Conservation (phyloP, 495 filamentous ascomycete genomes). For the Hyaloscypha bicolor region DNA sequence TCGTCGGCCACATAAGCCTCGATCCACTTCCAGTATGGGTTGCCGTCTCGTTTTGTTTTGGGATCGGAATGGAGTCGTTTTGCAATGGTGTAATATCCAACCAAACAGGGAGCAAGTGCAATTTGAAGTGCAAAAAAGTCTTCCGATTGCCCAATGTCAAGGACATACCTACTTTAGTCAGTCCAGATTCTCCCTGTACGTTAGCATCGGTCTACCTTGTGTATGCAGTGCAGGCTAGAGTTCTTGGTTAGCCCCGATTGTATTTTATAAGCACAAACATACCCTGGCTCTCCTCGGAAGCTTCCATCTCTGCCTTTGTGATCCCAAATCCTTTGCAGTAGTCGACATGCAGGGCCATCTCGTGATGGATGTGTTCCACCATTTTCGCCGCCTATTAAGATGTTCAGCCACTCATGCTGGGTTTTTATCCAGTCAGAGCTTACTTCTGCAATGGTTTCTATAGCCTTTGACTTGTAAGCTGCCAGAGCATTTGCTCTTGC, state of each 20-base stretch:
- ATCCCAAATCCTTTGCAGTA: slow-evolving; percentile 83
- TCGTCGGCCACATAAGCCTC: slow-evolving; percentile 81
- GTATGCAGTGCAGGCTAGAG: slow-evolving; percentile 69
- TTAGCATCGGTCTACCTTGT: slow-evolving; percentile 44
- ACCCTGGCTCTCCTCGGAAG: slow-evolving; percentile 74
- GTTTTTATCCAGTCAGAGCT: slow-evolving; percentile 19
- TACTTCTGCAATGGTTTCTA: slow-evolving; percentile 71
- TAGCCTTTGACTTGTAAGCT: slow-evolving; percentile 75
- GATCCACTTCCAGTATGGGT: slow-evolving; percentile 90
- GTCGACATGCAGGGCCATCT: slow-evolving; percentile 77
- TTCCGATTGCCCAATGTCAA: slow-evolving; percentile 85
- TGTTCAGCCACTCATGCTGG: not conserved
- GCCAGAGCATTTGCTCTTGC: slow-evolving; percentile 81
- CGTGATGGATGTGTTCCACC: slow-evolving; percentile 72
- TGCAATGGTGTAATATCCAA: slow-evolving; percentile 84
- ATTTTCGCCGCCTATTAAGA: slow-evolving; percentile 63
- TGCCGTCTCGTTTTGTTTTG: slow-evolving; percentile 60
- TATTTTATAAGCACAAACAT: slow-evolving; percentile 24
- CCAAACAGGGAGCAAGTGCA: slow-evolving; percentile 79
- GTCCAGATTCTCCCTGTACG: not conserved
- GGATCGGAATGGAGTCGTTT: slow-evolving; percentile 61
- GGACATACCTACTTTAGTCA: slow-evolving; percentile 63
- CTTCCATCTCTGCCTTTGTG: slow-evolving; percentile 72
- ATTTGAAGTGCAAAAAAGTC: slow-evolving; percentile 85
- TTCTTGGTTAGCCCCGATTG: slow-evolving; percentile 28